Evolutionary conservation across 2,329 filamentous ascomycete genomes (phyloP), one percentile per base, ranked within the genome.

Genomic region (Bimuria novae-zelandiae): DNA sequence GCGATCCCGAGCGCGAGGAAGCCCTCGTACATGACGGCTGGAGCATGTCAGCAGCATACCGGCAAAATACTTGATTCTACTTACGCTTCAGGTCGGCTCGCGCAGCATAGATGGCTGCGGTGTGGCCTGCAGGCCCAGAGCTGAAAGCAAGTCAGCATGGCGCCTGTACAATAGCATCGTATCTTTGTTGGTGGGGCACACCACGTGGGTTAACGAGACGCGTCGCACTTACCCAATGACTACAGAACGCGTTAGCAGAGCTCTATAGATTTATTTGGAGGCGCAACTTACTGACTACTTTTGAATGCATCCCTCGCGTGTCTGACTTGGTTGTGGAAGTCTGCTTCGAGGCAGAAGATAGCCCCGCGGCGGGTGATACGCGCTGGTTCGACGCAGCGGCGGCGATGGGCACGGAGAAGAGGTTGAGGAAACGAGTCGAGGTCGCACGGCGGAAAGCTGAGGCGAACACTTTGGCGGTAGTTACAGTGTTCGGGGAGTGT

Each of bases 1-100:
- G 94, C 94, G 68, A 95, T 96, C 70, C 93, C 94, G 72, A 97
- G 94, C 67, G 94, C 94, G 75, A 99, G 87, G 84, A 99, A 96
- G 65, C 94, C 94, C 80, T 99, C 94, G 75, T 97, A 99, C 64
- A 99, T 83, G 59, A 97, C 89, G 59, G 94, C 85, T 85, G 57
- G 29, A 32, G 3, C 49, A n/a, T 44, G 54, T 75, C 52, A 74
- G 67, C 44, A 29, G 19, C 12, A 3, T 25, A 17, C 17, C 1
- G 22, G 4, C 3, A 4, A 21, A 8, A 25, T 6, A n/a, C 22
- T n/a, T 7, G 16, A 10, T 21, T n/a, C 7, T 11, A 76, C 82
- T 73, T 70, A 87, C 83, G 94, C 77, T 95, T 90, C 73, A 99
- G 79, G 75, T 99, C 93, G 56, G 94, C 94, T 73, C 94, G 89